Conservation (phyloP, 108 stramenopile genomes). For the Cylindrotheca closterium region DNA sequence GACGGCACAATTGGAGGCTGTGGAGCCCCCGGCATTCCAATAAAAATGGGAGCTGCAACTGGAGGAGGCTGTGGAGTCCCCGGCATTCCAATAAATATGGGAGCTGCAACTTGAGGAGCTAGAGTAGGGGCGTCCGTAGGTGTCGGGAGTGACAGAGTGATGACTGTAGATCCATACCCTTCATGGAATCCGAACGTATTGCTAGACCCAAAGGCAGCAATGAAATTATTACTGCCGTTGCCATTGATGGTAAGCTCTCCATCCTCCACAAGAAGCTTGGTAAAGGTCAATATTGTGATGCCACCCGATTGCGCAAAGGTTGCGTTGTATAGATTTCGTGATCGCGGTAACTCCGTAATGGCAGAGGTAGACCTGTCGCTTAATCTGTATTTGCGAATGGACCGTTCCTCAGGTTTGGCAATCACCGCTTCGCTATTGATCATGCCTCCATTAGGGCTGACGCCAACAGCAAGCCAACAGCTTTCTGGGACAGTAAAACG, state of each 20-base stretch:
- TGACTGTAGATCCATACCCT: not conserved
- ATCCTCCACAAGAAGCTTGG: constrained; percentile 46
- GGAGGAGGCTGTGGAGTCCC: too few species aligned
- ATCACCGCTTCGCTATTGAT: constrained; percentile 45
- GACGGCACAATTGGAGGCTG: too few species aligned
- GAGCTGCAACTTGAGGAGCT: not conserved
- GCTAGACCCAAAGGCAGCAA: constrained; percentile 38
- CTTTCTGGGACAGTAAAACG: constrained; percentile 4
- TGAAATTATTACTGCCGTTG: constrained; percentile 27
- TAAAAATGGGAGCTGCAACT: too few species aligned
- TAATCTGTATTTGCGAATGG: constrained; percentile 44
- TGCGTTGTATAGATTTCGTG: constrained; percentile 38
- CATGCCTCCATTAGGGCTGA: constrained; percentile 35
- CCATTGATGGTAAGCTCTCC: constrained; percentile 39
- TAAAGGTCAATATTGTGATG: constrained; percentile 51
- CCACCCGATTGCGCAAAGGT: constrained; percentile 30
- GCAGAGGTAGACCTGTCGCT: constrained; percentile 11
- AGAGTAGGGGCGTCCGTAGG: not conserved
- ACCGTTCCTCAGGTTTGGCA: constrained; percentile 35
- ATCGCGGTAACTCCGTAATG: constrained; percentile 18
- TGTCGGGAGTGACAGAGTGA: not conserved
- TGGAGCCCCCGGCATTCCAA: too few species aligned
- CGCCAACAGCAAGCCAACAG: constrained; percentile 41
- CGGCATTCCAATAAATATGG: too few species aligned
- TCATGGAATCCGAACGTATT: constrained; percentile 41